Conservation (phyloP, 2,329 filamentous ascomycete species). For the Fusarium praegraminearum region DNA sequence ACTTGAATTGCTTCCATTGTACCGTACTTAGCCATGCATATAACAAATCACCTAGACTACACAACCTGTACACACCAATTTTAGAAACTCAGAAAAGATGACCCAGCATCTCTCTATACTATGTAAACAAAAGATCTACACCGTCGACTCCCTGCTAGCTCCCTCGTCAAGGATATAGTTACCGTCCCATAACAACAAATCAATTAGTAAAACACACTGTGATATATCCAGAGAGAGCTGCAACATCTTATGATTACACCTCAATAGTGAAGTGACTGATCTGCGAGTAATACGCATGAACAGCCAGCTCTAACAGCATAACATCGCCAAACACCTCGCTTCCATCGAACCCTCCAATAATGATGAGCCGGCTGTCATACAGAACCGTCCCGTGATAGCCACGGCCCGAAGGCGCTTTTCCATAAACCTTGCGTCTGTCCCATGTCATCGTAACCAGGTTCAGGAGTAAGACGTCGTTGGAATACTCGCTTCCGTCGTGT, state of each 20-base stretch:
- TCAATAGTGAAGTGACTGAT: conserved; percentile 80
- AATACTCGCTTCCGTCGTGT: conserved; percentile 77
- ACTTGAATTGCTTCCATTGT: conserved; percentile 24
- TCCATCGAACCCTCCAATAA: conserved; percentile 77
- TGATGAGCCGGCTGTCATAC: conserved; percentile 72
- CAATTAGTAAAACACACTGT: conserved; percentile 26
- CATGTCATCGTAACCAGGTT: conserved; percentile 81
- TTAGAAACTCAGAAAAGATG: conserved; percentile 14
- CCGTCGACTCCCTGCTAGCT: conserved; percentile 43
- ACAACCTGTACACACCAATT: background rate
- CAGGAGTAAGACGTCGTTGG: conserved; percentile 74
- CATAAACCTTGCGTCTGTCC: conserved; percentile 75
- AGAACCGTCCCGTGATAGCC: conserved; percentile 76
- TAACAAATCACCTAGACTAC: background rate
- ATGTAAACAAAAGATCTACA: conserved; percentile 31
- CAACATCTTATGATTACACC: conserved; percentile 57
- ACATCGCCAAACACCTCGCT: conserved; percentile 76
- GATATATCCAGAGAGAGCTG: conserved; percentile 17
- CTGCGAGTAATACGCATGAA: conserved; percentile 79
- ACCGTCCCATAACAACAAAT: conserved; percentile 26
- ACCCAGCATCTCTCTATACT: conserved; percentile 37
- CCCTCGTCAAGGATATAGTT: conserved; percentile 24
- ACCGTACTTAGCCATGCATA: conserved; percentile 18
- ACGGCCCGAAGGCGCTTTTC: conserved; percentile 70
- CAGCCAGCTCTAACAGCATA: conserved; percentile 74